Percentiles rank a stretch among this genome's conserved stretches.
phyloP scores from a whole-genome alignment of 306 rosid species.

The Phaseolus lunatus region DNA sequence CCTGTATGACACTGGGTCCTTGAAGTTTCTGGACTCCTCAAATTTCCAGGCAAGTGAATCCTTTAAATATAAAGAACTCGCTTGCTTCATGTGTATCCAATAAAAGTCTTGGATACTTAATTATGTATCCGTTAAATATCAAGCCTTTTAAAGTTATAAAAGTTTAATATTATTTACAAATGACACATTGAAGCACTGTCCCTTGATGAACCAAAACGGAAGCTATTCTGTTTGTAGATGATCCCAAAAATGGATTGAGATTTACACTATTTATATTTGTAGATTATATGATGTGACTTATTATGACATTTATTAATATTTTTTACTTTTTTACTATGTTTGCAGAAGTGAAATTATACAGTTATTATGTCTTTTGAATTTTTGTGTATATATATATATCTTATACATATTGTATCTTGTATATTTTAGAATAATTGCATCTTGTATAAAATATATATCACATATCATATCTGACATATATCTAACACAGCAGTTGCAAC shows the following conservation, averaged over 20 bases:
- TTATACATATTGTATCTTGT: too few species aligned
- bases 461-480: too few species aligned
- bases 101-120: background rate
- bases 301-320: background rate
- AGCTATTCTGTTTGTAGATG: background rate
- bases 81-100: background rate
- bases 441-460: too few species aligned
- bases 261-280: background rate
- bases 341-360: too few species aligned
- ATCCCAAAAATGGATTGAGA: background rate
- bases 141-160: background rate
- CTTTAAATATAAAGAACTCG: background rate
- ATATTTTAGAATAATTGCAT: too few species aligned
- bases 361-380: too few species aligned
- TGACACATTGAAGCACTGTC: background rate
- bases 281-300: background rate
- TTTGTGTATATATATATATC: too few species aligned
- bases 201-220: background rate
- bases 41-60: slow-evolving; percentile 76
- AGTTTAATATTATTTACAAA: background rate
- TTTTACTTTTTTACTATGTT: background rate
- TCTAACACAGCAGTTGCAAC: background rate
- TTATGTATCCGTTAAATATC: background rate
- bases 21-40: slow-evolving; percentile 79
- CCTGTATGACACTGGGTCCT: slow-evolving; percentile 81